Evolutionary conservation across 768 basidiomycete genomes (phyloP), one percentile per base, ranked within the genome.

Genomic region (Hypholoma sublateritium): DNA sequence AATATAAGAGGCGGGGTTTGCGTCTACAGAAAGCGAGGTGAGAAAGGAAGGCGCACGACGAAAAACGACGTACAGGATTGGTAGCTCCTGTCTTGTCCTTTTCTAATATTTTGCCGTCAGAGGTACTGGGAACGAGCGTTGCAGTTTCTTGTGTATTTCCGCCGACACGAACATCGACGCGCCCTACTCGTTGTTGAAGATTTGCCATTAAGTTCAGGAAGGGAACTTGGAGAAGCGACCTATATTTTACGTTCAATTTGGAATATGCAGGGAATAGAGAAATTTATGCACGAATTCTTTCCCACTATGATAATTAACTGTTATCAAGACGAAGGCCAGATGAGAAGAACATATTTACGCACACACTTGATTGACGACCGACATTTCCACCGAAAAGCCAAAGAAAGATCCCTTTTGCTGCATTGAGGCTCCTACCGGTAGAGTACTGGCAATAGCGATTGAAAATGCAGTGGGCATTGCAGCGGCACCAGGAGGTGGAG

Each of bases 191-290:
- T 61, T 82, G 76, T 47, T 75, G 76, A n/a, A 94, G 74, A 59
- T 89, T 88, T 4, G 83, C 77, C 77, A 94, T 83, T 28, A 92
- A 75, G 66, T 93, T 93, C n/a, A 92, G 79, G 72, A 92, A 91
- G 0, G 85, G 79, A 37, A 87, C 79, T 45, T 81, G 76, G 13
- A 85, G 63, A 21, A 77, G 69, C 3, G 78, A 73, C 32, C 80
- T 83, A 39, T 7, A 52, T 21, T 45, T 11, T 32, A 32, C 28
- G 28, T 9, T 32, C 25, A n/a, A 14, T 17, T 7, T 24, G 25
- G 80, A 67, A 56, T 76, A 21, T 19, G n/a, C 28, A 47, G n/a
- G 8, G 28, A 19, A 28, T 6, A 57, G 49, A 36, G 21, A 28
- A 21, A 13, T 8, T 7, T 6, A 59, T 71, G 50, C 35, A 78